Base-by-base conservation (phyloP, 2,329 filamentous ascomycete genomes). In the Claviceps purpurea region DNA sequence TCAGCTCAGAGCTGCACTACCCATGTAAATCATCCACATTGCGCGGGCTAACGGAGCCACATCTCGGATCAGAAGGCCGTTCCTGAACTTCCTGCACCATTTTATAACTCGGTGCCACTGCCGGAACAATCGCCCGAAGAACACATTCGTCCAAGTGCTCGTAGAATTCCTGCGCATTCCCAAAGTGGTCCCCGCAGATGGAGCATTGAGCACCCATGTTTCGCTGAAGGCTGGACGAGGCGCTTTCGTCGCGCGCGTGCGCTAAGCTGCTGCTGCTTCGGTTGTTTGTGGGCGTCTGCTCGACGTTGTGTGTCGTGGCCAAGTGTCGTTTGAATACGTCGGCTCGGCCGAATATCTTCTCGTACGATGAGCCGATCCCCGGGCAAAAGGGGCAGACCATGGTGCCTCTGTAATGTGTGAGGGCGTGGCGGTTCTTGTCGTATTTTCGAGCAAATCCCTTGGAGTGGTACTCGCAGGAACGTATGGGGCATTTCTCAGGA, bases 341-440 rank as follows among this genome's bases (percentile, higher is more conserved):
- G 40, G 91, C 90, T 50, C 93, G 81, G 70, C 95, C 96, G 69
- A 98, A 97, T 57, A 87, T 89, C 73, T 96, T 96, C 68, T 96
- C 91, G 5, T 85, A 87, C 1, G 88, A 80, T 3, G 88, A 90
- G 5, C 90, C 89, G 20, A 84, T 85, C 4, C 89, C 89, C 0
- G 90, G 89, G 59, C 93, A 97, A 68, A 97, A 97, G 5, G 90
- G 90, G 62, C 93, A 98, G 7, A 95, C 86, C 89, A 97, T 96
- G 14, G 89, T 96, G 8, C 91, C 91, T 68, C 95, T 95, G 74
- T 97, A 98, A 65, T 97, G 93, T 2, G 91, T 97, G 57, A 97
- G 71, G 1, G 91, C 95, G 65, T 98, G 93, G 13, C 93, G 76
- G 67, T 97, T 97, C 75, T 96, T 96, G 72, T 97, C 93, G 65